Conservation (phyloP, 2,329 filamentous ascomycete genomes). For the Claviceps humidiphila region DNA sequence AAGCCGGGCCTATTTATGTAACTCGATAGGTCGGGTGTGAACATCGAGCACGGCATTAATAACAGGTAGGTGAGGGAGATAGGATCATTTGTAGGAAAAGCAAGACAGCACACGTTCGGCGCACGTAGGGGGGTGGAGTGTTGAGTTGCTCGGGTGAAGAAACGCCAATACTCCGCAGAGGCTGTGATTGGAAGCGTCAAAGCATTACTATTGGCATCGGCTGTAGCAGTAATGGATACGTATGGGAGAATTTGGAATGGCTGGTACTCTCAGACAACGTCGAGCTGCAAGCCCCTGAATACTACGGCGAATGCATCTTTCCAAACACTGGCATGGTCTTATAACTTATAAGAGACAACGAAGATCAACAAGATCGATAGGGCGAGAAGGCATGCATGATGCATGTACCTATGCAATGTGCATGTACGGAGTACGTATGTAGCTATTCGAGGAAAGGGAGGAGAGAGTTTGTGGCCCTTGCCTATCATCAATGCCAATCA, state of each 20-base stretch:
- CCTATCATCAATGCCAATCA: conserved; percentile 1
- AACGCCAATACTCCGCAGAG: background rate
- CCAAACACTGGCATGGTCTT: conserved; percentile 3
- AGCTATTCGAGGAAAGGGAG: background rate
- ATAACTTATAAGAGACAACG: background rate
- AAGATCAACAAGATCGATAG: background rate
- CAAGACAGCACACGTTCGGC: background rate
- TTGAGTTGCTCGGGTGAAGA: conserved; percentile 1
- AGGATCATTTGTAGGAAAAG: background rate
- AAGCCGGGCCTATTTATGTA: background rate
- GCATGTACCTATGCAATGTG: background rate
- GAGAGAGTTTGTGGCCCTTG: background rate
- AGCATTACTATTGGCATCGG: background rate
- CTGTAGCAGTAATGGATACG: conserved; percentile 1
- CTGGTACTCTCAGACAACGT: conserved; percentile 3
- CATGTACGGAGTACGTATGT: background rate
- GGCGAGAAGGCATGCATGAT: no score
- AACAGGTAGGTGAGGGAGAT: no score
- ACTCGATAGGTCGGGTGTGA: background rate
- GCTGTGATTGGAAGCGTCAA: background rate
- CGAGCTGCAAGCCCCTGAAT: conserved; percentile 1
- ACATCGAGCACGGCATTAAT: no score
- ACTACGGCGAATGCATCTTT: background rate
- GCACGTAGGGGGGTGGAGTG: background rate
- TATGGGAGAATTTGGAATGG: conserved; percentile 2